Evolutionary conservation across 2,329 filamentous ascomycete species (phyloP).

Genomic region (Chalaropsis thielavioides): DNA sequence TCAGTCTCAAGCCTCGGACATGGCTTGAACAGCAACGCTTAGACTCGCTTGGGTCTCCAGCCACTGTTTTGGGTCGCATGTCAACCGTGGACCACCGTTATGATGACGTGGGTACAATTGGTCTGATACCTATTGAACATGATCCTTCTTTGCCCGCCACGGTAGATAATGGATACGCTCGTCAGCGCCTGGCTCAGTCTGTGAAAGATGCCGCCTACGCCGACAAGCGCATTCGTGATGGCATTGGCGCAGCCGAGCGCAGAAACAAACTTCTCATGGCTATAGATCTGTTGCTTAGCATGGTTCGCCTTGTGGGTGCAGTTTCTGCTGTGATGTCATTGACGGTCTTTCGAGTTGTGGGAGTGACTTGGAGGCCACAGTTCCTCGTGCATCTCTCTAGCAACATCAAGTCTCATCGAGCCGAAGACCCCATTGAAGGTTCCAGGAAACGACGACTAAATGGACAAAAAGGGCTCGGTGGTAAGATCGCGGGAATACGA

Average conservation of each 20-base stretch:
- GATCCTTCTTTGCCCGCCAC: conserved; percentile 27
- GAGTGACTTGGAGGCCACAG: conserved; percentile 26
- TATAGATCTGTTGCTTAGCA: conserved; percentile 60
- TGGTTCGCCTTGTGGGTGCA: conserved; percentile 49
- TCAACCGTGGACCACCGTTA: conserved; percentile 34
- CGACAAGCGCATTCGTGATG: conserved; percentile 37
- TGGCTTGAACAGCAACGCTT: conserved; percentile 86
- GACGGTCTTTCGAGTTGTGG: conserved; percentile 1
- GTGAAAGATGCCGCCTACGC: conserved; percentile 26
- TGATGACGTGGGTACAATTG: conserved; percentile 40
- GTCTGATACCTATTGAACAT: conserved; percentile 39
- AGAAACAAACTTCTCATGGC: conserved; percentile 66
- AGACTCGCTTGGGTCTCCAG: conserved; percentile 54
- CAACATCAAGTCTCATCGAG: conserved; percentile 16
- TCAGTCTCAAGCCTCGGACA: conserved; percentile 61
- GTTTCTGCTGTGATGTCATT: conserved; percentile 39
- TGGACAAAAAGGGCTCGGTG: not conserved
- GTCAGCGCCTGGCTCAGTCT: conserved; percentile 53
- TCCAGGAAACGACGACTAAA: conserved; percentile 26
- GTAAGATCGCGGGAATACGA: conserved; percentile 13
- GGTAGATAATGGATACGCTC: conserved; percentile 44
- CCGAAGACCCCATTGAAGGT: not conserved
- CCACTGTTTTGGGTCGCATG: conserved; percentile 36
- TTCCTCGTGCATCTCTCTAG: conserved; percentile 33
- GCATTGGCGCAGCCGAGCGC: conserved; percentile 65